Evolutionary conservation across 1,284 basidiomycete genomes (phyloP), one percentile per base, ranked within the genome.

Genomic region (Coniophora puteana): DNA sequence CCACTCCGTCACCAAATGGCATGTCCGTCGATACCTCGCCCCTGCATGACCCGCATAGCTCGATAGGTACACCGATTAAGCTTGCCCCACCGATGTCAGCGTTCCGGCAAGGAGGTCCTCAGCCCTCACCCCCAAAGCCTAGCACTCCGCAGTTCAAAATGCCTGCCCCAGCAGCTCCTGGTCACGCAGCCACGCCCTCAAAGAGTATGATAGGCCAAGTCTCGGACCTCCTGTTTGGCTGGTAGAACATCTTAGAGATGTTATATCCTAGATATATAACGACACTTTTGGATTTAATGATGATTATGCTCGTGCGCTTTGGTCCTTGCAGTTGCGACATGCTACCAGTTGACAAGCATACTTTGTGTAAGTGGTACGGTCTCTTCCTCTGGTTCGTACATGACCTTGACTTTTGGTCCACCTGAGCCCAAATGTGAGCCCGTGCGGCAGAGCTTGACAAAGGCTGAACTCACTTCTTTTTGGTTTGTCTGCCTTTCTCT

Each of bases 341-440:
- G 43, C 59, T 76, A 84, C 82, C 82, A 85, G 49, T 71, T 76
- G 27, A 74, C 71, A 43, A 83, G 56, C 20, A 66, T 65, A 38
- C 75, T 75, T 53, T 73, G 77, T 30, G 73, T 74, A 36, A 83
- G 67, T 30, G 80, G 79, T 43, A 79, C 63, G 47, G 70, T 80
- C 64, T 92, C 91, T 58, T 89, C 76, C 68, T 96, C 90, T 52
- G 85, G 77, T 59, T 94, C 94, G 80, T 96, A 95, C 66, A 97
- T 94, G 62, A 97, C 85, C 61, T 95, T 90, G 61, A 98, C 84
- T 50, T 83, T 77, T 7, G 92, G 84, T 18, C 83, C 86, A 49
- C 74, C 84, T 83, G 60, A 35, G 4, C 48, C 38, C 24, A 16
- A 35, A 31, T 20, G 14, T 57, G 29, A 57, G 54, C 28, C 37